phyloP scores from a whole-genome alignment of 331 rosid genomes.

The Acacia pycnantha region DNA sequence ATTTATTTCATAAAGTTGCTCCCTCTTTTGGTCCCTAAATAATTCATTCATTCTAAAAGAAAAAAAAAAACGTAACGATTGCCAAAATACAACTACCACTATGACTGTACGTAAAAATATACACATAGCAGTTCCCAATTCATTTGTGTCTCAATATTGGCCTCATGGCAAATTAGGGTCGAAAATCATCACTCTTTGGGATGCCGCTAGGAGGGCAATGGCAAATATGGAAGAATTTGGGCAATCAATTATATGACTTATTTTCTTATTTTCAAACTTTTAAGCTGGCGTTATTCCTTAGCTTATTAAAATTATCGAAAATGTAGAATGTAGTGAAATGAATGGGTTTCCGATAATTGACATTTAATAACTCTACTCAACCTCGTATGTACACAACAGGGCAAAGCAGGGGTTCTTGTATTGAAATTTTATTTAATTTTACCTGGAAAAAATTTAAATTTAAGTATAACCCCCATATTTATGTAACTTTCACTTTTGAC shows the following conservation, averaged over 20 bases:
- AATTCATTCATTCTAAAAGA: slow-evolving; percentile 13
- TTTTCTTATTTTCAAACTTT: neutral
- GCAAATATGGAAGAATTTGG: neutral
- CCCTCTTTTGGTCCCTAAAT: slow-evolving; percentile 30
- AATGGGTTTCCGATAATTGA: neutral
- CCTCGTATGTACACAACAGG: neutral
- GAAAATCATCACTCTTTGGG: neutral
- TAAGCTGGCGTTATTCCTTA: neutral
- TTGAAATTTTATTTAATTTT: neutral
- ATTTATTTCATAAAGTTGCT: slow-evolving; percentile 52
- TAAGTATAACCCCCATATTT: neutral
- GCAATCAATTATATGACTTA: neutral
- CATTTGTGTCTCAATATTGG: neutral
- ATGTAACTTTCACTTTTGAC: neutral
- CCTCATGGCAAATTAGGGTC: neutral
- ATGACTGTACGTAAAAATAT: neutral
- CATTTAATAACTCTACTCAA: neutral
- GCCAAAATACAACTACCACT: neutral
- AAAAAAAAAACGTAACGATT: neutral
- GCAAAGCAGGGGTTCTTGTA: neutral
- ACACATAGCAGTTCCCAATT: neutral
- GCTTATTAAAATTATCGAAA: neutral
- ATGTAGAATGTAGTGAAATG: neutral
- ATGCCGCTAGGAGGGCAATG: neutral
- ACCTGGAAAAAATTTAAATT: neutral